These are phyloP conservation scores for Hypoxylon sp. DNA, from an alignment of 2,329 filamentous ascomycete genomes.

Conservation along the genomic window DNA sequence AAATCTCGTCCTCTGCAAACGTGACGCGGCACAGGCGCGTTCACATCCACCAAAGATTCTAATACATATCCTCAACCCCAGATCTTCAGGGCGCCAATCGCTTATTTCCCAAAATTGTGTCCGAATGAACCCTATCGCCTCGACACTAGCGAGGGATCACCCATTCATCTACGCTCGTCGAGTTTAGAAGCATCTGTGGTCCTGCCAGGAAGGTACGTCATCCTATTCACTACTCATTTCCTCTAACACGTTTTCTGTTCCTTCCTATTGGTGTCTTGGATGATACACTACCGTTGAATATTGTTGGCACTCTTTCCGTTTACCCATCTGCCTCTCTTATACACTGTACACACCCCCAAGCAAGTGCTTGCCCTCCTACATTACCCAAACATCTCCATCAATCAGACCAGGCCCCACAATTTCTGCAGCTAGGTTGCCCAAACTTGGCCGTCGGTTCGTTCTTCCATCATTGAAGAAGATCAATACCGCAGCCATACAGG, in stretches of 20 bases:
- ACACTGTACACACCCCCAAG: no score
- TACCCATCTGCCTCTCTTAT: no score
- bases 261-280: neutral
- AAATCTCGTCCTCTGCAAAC: no score
- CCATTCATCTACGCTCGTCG: neutral
- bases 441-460: no score
- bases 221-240: neutral
- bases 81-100: neutral
- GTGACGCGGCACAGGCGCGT: no score
- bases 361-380: neutral
- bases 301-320: neutral
- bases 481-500: neutral
- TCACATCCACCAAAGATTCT: neutral
- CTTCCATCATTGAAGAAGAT: neutral
- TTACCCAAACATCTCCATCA: neutral
- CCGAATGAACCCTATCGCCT: neutral
- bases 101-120: neutral
- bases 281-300: neutral
- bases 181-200: neutral
- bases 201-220: neutral
- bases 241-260: neutral
- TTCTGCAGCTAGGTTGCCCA: no score
- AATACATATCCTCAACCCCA: neutral
- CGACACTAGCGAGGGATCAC: neutral
- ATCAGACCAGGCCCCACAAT: neutral